phyloP scores from a whole-genome alignment of 345 rosid species.

The Eucalyptus sp. region DNA sequence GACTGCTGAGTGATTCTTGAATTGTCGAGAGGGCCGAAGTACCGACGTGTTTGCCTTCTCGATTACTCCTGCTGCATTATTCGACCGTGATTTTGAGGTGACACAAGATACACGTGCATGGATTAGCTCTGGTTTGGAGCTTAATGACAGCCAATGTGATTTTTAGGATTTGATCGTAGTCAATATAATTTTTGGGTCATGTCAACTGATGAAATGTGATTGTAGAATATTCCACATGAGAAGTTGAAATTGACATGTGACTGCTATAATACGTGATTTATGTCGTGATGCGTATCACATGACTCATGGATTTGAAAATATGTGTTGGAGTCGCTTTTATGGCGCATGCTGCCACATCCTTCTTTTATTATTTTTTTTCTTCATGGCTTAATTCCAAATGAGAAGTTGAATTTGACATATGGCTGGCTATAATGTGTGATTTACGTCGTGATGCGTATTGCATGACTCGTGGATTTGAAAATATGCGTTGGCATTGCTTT shows the following conservation, averaged over 20 bases:
- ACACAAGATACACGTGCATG: not conserved
- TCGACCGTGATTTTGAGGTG: not conserved
- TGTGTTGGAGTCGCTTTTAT: not conserved
- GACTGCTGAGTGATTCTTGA: not conserved
- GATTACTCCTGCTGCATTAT: not conserved
- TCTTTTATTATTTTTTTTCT: not conserved
- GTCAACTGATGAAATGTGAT: not conserved
- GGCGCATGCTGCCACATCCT: fast-evolving
- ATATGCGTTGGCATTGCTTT: no score
- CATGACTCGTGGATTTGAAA: not conserved
- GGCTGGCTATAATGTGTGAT: not conserved
- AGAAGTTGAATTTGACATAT: not conserved
- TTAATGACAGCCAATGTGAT: not conserved
- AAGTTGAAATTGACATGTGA: not conserved
- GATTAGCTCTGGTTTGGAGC: not conserved
- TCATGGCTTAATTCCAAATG: not conserved
- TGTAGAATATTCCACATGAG: not conserved
- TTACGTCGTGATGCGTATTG: not conserved
- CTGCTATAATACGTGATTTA: not conserved
- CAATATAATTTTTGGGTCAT: no score
- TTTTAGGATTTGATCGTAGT: no score
- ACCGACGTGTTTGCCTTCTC: not conserved
- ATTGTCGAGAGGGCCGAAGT: not conserved
- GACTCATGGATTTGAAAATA: not conserved
- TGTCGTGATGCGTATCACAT: fast-evolving